Base-by-base conservation (phyloP, 1,139 yeast species). In the Geotrichum reessii region DNA sequence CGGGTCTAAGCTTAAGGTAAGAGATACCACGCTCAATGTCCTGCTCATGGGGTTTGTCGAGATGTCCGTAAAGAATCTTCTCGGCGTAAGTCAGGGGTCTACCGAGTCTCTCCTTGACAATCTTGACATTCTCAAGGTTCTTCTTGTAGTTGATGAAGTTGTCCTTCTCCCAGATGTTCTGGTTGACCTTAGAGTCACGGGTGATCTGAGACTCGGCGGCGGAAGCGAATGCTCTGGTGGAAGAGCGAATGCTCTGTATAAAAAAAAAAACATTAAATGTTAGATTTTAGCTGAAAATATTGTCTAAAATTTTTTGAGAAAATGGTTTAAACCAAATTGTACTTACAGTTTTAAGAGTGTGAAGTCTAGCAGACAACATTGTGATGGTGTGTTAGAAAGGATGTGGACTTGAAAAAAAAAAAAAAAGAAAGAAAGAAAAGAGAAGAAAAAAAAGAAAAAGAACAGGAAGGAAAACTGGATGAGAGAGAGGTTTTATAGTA, bases 41-140 rank as follows among this genome's bases (percentile, higher is more conserved):
- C n/a, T 25, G 54, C 72, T 83, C 90, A 70, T 90, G 95, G 67
- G 98, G 98, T 72, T 93, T 86, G 75, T 90, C 97, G 77, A 93
- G 83, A 78, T 93, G 99, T 70, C 96, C 96, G 80, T 93, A 93
- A 69, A 93, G 82, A 69, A 93, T 80, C 81, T 93, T 93, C 81
- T 93, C 99, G 69, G 98, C 98, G 75, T 91, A 92, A 64, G 99
- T 93, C 74, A 93, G 82, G 55, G 99, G 99, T 76, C n/a, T n/a
- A n/a, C n/a, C n/a, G n/a, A n/a, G n/a, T n/a, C n/a, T n/a, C n/a
- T n/a, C n/a, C n/a, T n/a, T n/a, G n/a, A n/a, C n/a, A n/a, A n/a
- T n/a, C n/a, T n/a, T n/a, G n/a, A n/a, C n/a, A n/a, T n/a, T n/a
- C n/a, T n/a, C n/a, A n/a, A n/a, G n/a, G n/a, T n/a, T n/a, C n/a